Base-by-base conservation (phyloP, 805 yeast species). In the Saturnispora silvae region DNA sequence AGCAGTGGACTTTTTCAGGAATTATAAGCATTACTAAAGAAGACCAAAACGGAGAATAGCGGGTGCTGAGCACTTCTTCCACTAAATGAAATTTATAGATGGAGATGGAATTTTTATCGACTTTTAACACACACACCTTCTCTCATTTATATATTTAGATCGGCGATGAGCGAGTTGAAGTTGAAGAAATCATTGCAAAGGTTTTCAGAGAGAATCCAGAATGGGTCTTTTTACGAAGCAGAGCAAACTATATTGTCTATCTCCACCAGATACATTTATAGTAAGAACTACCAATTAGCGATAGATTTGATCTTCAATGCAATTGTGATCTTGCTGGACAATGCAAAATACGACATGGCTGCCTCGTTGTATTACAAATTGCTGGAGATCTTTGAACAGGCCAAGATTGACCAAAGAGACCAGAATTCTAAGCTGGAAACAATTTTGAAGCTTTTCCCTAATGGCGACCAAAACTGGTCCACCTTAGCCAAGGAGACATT, bases 181-280 rank as follows among this genome's bases (percentile, higher is more conserved):
- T 57, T 80, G 18, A 65, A 68, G 37, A 69, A 71, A 48, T 78
- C 85, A 1, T 57, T 80, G 31, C 73, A 67, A 17, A 63, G 92
- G 46, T 81, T 80, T 61, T 72, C 77, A 51, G 68, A 65, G 31
- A 56, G 81, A 49, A 79, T 89, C 45, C 72, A 69, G 35, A 69
- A 69, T 34, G 84, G 83, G 3, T 81, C 86, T 38, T 85, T 69
- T 61, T 89, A 89, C 55, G 98, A 92, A 55, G 97, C 97, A 0
- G 96, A 89, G 56, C 97, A 92, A 58, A 87, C 95, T 0, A 68
- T 92, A 35, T 67, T 96, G 51, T 85, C 97, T 5, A 81, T 89
- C 37, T 82, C 83, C 29, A 86, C 86, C 47, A 68, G 98, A 53
- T 81, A 82, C 52, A 79, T 81, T 30, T 74, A 82, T 45, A 54